phyloP scores from a whole-genome alignment of 352 stramenopile species.

The Globisporangium acanthophoron region DNA sequence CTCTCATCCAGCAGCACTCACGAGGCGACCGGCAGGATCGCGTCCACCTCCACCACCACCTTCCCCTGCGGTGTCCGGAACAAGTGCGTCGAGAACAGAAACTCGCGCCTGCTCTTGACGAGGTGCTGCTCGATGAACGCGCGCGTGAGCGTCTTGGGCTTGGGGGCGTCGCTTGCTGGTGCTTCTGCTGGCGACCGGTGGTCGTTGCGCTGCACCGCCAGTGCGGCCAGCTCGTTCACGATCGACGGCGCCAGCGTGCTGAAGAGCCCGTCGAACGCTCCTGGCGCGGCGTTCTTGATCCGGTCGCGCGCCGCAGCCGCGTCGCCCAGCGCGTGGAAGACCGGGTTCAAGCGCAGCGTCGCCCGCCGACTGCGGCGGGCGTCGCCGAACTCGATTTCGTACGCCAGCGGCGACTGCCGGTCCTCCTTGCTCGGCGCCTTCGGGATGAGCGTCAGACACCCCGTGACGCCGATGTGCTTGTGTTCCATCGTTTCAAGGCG shows the following conservation, averaged over 20 bases:
- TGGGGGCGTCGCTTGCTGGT: not conserved
- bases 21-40: constrained; percentile 9
- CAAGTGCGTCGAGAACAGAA: constrained; percentile 15
- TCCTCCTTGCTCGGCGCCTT: not conserved
- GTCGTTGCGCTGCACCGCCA: not conserved
- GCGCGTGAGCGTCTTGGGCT: not conserved
- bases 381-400: constrained; percentile 12
- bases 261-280: constrained; percentile 2
- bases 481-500: constrained; percentile 4
- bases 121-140: constrained; percentile 11
- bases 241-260: constrained; percentile 9
- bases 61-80: constrained; percentile 8
- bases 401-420: not conserved
- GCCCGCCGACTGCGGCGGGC: constrained; percentile 2
- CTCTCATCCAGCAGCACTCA: not conserved
- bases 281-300: not conserved
- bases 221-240: constrained; percentile 6
- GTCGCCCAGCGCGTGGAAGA: constrained; percentile 1
- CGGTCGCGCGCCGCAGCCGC: not conserved
- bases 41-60: constrained; percentile 13
- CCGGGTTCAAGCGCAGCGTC: constrained; percentile 1
- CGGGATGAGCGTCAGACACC: not conserved
- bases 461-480: constrained; percentile 1
- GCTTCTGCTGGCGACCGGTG: not conserved
- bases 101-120: constrained; percentile 6